Base-by-base conservation (phyloP, 139 green algal species). In the Pycnococcus provasolii region DNA sequence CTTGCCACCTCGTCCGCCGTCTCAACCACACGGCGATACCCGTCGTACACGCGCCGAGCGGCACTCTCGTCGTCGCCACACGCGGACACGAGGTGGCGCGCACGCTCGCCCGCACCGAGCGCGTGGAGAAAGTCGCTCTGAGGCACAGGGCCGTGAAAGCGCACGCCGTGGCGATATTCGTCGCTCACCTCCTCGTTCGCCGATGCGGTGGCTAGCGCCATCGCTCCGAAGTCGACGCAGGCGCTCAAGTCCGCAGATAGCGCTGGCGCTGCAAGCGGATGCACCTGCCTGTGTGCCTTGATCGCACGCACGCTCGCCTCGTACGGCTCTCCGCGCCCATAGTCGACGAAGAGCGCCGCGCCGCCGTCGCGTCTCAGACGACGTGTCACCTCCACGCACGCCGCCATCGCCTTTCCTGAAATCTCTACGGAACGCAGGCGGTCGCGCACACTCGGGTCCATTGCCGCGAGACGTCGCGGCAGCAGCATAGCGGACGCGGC, bases 311-410 rank as follows among this genome's bases (percentile, higher is more conserved):
- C 64, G 44, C 77, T 94, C 68, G 83, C 80, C 0, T 45, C 47
- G 60, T 94, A 91, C 4, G 84, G 79, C 0, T 54, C 71, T 48
- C 91, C 86, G 37, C 85, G 70, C 0, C 93, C 93, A 66, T 99
- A 99, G 74, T 99, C 93, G 1, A 99, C 77, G 37, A 97, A 59
- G 9, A 99, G 78, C 1, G 91, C 93, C 0, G 85, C 92, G 6
- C 93, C 93, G 40, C 82, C 81, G 2, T 79, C 55, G 3, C 62
- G n/a, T 1, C 46, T 71, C 15, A 97, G 75, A 2, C 92, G 77
- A 73, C 74, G 53, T 4, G 83, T 82, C 8, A 96, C 66, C 0
- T 74, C 67, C 57, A 86, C 78, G 45, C 84, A 87, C 3, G 83
- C 48, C 1, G 77, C 80, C 75, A 96, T 89, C 41, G 70, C 81